These are phyloP conservation scores for Cordyceps cateniannulata DNA, from an alignment of 2,329 filamentous ascomycete species.

Conservation along the genomic window DNA sequence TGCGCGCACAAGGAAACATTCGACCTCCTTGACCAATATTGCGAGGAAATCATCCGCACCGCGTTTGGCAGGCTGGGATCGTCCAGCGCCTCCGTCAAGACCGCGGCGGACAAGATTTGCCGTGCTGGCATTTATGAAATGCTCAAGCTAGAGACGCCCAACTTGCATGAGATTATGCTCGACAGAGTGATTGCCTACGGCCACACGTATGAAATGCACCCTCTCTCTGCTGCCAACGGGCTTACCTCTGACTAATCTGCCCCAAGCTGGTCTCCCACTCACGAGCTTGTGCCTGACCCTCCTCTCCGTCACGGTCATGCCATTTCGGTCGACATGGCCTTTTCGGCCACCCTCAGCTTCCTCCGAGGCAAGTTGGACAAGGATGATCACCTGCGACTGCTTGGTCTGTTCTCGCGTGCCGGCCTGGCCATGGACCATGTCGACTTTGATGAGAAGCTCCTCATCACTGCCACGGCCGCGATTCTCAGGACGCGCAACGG, in stretches of 20 bases:
- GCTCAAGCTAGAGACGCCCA: slow-evolving; percentile 67
- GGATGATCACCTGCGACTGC: slow-evolving; percentile 53
- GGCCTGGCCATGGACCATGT: slow-evolving; percentile 67
- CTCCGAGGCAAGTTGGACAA: slow-evolving; percentile 53
- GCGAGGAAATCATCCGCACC: slow-evolving; percentile 59
- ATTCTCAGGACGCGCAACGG: slow-evolving; percentile 68
- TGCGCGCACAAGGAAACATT: slow-evolving; percentile 62
- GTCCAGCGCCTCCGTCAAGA: slow-evolving; percentile 46
- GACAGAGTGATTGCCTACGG: slow-evolving; percentile 69
- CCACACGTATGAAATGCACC: slow-evolving; percentile 48
- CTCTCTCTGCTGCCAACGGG: not conserved
- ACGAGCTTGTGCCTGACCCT: slow-evolving; percentile 62
- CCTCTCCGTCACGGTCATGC: slow-evolving; percentile 67
- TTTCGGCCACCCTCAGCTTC: slow-evolving; percentile 62
- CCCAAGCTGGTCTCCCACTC: slow-evolving; percentile 61
- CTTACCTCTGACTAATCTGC: not conserved
- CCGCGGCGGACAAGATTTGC: slow-evolving; percentile 61
- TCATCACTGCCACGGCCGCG: slow-evolving; percentile 59
- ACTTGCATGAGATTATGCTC: slow-evolving; percentile 65
- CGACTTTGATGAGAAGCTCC: slow-evolving; percentile 58
- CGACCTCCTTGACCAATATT: slow-evolving; percentile 61
- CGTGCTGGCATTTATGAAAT: slow-evolving; percentile 65
- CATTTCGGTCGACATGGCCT: slow-evolving; percentile 72
- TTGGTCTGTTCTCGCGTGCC: slow-evolving; percentile 63
- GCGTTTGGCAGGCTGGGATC: slow-evolving; percentile 58